These are phyloP conservation scores for Mayamaea pseudoterrestris DNA, from an alignment of 108 stramenopile genomes.

Conservation along the genomic window DNA sequence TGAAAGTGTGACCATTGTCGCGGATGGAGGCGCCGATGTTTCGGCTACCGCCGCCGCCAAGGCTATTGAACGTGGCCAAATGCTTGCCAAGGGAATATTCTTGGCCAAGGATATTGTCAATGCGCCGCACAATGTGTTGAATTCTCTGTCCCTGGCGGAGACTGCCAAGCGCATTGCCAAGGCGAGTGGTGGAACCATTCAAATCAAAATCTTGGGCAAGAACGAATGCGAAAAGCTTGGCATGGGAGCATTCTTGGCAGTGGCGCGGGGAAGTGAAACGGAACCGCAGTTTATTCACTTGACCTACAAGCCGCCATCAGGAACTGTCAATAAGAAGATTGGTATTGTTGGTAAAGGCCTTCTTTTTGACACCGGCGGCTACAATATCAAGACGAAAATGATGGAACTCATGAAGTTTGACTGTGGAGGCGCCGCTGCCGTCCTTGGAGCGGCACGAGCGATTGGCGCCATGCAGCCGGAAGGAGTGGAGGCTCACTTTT, in stretches of 20 bases:
- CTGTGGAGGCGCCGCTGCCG: slow-evolving; percentile 89
- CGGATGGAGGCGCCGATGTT: slow-evolving; percentile 19
- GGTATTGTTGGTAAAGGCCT: slow-evolving; percentile 93
- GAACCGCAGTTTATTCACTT: slow-evolving; percentile 96
- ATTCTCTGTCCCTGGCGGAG: slow-evolving; percentile 71
- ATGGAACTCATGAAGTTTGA: slow-evolving; percentile 99
- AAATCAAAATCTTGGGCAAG: slow-evolving; percentile 68
- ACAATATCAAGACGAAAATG: slow-evolving; percentile 97
- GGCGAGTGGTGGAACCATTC: slow-evolving; percentile 59
- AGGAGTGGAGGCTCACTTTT: slow-evolving; percentile 84
- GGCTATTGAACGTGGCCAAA: slow-evolving; percentile 35
- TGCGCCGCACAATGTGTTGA: slow-evolving; percentile 92
- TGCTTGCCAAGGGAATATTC: slow-evolving; percentile 44
- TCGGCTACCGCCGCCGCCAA: slow-evolving; percentile 14
- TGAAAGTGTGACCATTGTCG: slow-evolving; percentile 34
- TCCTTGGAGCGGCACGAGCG: slow-evolving; percentile 42
- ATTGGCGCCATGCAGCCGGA: slow-evolving; percentile 51
- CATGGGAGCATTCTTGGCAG: slow-evolving; percentile 92
- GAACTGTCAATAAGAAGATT: slow-evolving; percentile 64
- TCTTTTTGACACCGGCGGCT: slow-evolving; percentile 98
- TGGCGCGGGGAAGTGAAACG: slow-evolving; percentile 84
- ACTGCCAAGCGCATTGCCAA: slow-evolving; percentile 72
- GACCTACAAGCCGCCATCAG: slow-evolving; percentile 57
- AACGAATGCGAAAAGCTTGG: slow-evolving; percentile 78
- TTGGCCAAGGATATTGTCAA: slow-evolving; percentile 92